A percentile compares a stretch with the other conserved stretches of the same genome.
These are phyloP conservation scores for Aspergillus piperis DNA, from an alignment of 2,329 filamentous ascomycete genomes.

Conservation along the genomic window DNA sequence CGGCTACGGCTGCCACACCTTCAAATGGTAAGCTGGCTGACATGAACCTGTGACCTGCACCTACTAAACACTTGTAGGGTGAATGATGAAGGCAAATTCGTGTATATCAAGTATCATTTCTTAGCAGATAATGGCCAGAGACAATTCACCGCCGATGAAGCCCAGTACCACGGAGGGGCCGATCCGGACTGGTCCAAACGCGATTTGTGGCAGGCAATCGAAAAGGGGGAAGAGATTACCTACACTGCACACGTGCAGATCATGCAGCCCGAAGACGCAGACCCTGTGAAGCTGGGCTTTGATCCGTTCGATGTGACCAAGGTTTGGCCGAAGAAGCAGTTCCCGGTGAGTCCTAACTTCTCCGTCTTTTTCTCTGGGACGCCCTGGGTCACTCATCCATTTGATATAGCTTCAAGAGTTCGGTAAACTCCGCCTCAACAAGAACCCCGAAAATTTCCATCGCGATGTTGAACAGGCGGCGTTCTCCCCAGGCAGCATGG, in stretches of 20 bases:
- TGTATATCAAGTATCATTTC: constrained; percentile 57
- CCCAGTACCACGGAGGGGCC: constrained; percentile 48
- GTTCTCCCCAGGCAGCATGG: constrained; percentile 55
- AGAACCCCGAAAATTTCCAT: constrained; percentile 57
- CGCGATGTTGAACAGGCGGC: constrained; percentile 55
- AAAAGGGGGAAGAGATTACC: constrained; percentile 43
- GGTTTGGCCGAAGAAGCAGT: constrained; percentile 52
- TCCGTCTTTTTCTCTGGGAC: too few species aligned
- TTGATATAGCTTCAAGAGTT: constrained; percentile 44
- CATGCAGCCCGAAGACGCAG: constrained; percentile 50
- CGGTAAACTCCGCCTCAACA: constrained; percentile 54
- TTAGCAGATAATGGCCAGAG: constrained; percentile 51
- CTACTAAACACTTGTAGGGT: constrained; percentile 29
- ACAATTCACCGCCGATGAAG: constrained; percentile 50
- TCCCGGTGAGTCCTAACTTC: constrained; percentile 35
- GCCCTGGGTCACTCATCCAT: neutral
- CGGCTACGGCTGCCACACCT: constrained; percentile 51
- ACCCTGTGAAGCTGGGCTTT: constrained; percentile 53
- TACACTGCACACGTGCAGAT: constrained; percentile 51
- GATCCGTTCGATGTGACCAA: constrained; percentile 58
- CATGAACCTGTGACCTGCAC: too few species aligned
- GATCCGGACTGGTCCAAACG: constrained; percentile 55
- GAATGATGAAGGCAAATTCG: constrained; percentile 51
- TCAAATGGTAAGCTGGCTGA: constrained; percentile 40
- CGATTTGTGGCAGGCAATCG: constrained; percentile 49